Conservation (phyloP, 345 rosid species). For the Rubroshorea leprosula region DNA sequence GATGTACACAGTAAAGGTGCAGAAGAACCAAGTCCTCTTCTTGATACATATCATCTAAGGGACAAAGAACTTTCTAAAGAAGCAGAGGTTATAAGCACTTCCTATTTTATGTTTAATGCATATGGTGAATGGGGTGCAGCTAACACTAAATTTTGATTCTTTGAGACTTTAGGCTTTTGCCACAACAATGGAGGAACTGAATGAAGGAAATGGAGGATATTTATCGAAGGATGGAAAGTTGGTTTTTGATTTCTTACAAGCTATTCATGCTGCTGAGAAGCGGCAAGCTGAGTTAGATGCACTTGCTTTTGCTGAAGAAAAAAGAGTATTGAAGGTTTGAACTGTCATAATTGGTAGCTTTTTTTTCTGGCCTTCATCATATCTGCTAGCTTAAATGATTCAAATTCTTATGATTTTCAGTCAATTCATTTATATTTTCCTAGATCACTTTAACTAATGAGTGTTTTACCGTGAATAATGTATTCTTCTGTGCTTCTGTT, state of each 20-base stretch:
- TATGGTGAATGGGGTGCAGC: conserved; percentile 12
- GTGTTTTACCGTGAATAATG: not conserved
- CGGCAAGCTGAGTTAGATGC: conserved; percentile 90
- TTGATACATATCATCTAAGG: conserved; percentile 62
- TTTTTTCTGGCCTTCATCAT: not conserved
- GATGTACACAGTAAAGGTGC: conserved; percentile 25
- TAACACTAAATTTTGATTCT: conserved; percentile 10
- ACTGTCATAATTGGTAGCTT: conserved; percentile 5
- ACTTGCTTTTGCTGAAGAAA: conserved; percentile 65
- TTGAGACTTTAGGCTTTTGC: conserved; percentile 40
- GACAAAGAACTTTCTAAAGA: conserved; percentile 33
- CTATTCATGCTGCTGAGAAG: conserved; percentile 86
- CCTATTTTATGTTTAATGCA: conserved; percentile 3
- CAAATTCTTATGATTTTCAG: conserved; percentile 7
- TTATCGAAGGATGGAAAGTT: conserved; percentile 64
- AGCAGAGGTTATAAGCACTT: conserved; percentile 36
- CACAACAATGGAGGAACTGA: conserved; percentile 46
- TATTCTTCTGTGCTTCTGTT: not conserved
- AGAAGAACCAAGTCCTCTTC: conserved; percentile 49
- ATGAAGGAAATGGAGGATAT: conserved; percentile 47
- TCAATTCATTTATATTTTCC: not conserved
- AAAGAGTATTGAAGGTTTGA: conserved; percentile 64
- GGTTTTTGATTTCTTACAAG: conserved; percentile 75
- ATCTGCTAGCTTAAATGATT: conserved; percentile 6
- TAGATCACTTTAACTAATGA: not conserved